These are phyloP conservation scores for Pythium apleroticum DNA, from an alignment of 352 stramenopile genomes.

Conservation along the genomic window DNA sequence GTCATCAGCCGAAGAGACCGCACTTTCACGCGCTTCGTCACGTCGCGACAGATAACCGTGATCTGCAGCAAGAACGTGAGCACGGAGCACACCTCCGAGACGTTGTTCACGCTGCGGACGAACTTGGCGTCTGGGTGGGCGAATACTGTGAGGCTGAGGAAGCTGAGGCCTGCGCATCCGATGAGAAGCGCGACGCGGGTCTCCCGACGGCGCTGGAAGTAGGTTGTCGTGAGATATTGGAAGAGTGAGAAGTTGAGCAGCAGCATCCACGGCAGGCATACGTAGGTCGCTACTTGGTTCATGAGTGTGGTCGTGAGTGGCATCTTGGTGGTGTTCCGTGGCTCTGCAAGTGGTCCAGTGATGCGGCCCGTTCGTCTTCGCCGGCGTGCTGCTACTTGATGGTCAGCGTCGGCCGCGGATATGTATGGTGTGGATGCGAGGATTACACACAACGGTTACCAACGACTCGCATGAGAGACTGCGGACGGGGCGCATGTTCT, in stretches of 20 bases:
- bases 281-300: neutral
- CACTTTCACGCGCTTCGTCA: slow-evolving; percentile 16
- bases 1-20: slow-evolving; percentile 14
- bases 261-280: slow-evolving; percentile 24
- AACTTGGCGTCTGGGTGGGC: slow-evolving; percentile 5
- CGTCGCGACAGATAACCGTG: slow-evolving; percentile 22
- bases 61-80: slow-evolving; percentile 30
- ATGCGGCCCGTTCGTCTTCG: neutral
- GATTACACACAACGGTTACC: too few species aligned
- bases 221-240: slow-evolving; percentile 26
- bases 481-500: neutral
- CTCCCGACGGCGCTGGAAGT: slow-evolving; percentile 18
- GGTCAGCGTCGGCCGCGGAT: neutral
- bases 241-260: slow-evolving; percentile 28
- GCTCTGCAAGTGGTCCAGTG: too few species aligned
- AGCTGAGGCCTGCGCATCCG: slow-evolving; percentile 22
- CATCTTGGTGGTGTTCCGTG: neutral
- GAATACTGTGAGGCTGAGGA: slow-evolving; percentile 11
- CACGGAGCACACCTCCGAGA: slow-evolving; percentile 22
- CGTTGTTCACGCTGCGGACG: slow-evolving; percentile 22
- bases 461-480: too few species aligned
- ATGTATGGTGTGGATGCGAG: neutral
- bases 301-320: neutral
- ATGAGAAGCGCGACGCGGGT: slow-evolving; percentile 16
- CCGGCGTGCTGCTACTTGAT: neutral